phyloP scores from a whole-genome alignment of 257 asterid species.

The Forsythia suspensa region DNA sequence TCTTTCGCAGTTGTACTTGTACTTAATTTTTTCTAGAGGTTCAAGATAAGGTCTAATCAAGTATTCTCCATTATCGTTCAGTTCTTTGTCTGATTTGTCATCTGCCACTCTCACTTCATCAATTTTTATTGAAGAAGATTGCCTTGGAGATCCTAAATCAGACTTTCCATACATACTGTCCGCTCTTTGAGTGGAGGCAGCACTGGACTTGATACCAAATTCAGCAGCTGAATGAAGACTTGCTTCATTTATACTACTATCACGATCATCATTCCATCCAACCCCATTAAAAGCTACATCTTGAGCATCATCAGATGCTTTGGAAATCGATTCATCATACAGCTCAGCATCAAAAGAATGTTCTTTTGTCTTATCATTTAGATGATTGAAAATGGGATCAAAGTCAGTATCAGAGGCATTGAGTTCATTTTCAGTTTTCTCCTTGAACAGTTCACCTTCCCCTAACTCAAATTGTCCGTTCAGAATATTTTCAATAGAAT shows the following conservation, averaged over 20 bases:
- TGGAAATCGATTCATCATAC: conserved; percentile 68
- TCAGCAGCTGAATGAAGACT: conserved; percentile 94
- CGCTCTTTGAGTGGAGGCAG: conserved; percentile 63
- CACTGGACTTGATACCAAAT: conserved; percentile 76
- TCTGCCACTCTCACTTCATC: conserved; percentile 70
- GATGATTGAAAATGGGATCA: conserved; percentile 58
- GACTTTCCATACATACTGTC: conserved; percentile 76
- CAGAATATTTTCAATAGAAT: conserved; percentile 70
- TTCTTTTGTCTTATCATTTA: conserved; percentile 58
- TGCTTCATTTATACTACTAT: conserved; percentile 83
- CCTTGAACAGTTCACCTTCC: conserved; percentile 66
- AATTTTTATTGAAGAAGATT: conserved; percentile 56
- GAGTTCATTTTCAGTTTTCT: conserved; percentile 59
- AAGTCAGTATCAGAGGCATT: conserved; percentile 57
- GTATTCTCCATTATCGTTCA: conserved; percentile 93
- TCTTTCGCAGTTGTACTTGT: conserved; percentile 94
- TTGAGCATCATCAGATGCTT: conserved; percentile 70
- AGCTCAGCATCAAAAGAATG: conserved; percentile 63
- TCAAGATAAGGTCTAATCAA: conserved; percentile 94
- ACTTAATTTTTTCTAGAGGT: conserved; percentile 82
- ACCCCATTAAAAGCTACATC: conserved; percentile 75
- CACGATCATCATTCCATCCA: conserved; percentile 90
- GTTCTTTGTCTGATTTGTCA: conserved; percentile 80
- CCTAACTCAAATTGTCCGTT: conserved; percentile 60
- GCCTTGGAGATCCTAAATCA: conserved; percentile 77